Conservation (phyloP, 176 grass and related monocot genomes). For the Zoysia japonica region DNA sequence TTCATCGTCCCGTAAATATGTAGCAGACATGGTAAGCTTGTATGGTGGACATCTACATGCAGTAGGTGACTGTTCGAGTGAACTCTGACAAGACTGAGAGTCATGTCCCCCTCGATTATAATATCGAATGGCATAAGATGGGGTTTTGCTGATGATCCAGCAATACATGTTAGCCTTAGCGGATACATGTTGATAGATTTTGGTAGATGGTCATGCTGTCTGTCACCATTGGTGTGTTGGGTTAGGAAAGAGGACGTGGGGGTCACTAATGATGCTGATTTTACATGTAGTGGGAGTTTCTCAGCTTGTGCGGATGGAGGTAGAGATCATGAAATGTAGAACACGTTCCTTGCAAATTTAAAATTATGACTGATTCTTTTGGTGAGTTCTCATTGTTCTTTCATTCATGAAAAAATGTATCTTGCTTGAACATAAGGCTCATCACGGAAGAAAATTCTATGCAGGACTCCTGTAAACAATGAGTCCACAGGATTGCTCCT, state of each 20-base stretch:
- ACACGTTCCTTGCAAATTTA: conserved; percentile 36
- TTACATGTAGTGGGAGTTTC: conserved; percentile 13
- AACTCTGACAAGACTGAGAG: neutral
- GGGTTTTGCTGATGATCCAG: neutral
- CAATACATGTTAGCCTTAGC: conserved; percentile 19
- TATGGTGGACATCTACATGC: neutral
- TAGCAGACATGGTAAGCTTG: conserved; percentile 21
- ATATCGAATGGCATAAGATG: conserved; percentile 9
- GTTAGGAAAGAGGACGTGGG: neutral
- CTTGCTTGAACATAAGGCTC: neutral
- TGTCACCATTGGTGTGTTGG: conserved; percentile 1
- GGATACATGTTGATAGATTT: conserved; percentile 15
- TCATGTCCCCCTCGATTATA: conserved; percentile 8
- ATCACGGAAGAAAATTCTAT: neutral
- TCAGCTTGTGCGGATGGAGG: neutral
- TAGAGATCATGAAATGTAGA: conserved; percentile 36
- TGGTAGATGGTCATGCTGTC: conserved; percentile 15
- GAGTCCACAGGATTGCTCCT: no score
- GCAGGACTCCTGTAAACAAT: no score
- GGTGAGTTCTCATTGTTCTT: neutral
- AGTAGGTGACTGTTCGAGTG: neutral
- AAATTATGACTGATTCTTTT: conserved; percentile 45
- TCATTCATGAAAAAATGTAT: neutral
- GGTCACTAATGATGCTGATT: conserved; percentile 14
- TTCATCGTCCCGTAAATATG: conserved; percentile 28